These are phyloP conservation scores for Hirschioporus abietinus DNA, from an alignment of 768 basidiomycete species.

Conservation along the genomic window DNA sequence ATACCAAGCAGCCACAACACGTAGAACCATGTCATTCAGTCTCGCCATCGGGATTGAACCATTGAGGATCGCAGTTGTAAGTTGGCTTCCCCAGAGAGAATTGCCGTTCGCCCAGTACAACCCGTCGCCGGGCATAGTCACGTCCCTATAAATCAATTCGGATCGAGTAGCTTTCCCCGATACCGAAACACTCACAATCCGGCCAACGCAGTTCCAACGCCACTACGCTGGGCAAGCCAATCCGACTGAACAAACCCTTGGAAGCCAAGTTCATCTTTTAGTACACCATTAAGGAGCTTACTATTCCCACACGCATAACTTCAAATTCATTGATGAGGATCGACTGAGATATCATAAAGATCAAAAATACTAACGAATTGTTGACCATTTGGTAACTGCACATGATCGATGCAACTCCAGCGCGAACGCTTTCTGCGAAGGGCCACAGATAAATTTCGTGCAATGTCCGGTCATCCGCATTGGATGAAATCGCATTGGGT, in stretches of 20 bases:
- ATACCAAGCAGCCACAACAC: constrained; percentile 22
- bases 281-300: constrained; percentile 20
- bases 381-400: constrained; percentile 11
- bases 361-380: constrained; percentile 11
- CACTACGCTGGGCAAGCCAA: constrained; percentile 7
- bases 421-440: constrained; percentile 26
- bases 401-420: constrained; percentile 48
- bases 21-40: constrained; percentile 30
- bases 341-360: background rate
- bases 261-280: constrained; percentile 22
- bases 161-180: constrained; percentile 4
- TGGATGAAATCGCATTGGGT: constrained; percentile 21
- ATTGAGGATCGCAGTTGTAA: constrained; percentile 31
- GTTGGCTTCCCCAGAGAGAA: constrained; percentile 20
- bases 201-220: constrained; percentile 12
- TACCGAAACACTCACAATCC: constrained; percentile 15
- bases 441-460: constrained; percentile 27
- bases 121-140: constrained; percentile 9
- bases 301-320: constrained; percentile 26
- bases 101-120: constrained; percentile 8
- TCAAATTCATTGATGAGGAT: constrained; percentile 10
- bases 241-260: constrained; percentile 10
- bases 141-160: background rate
- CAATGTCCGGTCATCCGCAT: constrained; percentile 38
- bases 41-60: constrained; percentile 27